phyloP scores from a whole-genome alignment of 148 eudicot species.

The Fagopyrum homotropicum region DNA sequence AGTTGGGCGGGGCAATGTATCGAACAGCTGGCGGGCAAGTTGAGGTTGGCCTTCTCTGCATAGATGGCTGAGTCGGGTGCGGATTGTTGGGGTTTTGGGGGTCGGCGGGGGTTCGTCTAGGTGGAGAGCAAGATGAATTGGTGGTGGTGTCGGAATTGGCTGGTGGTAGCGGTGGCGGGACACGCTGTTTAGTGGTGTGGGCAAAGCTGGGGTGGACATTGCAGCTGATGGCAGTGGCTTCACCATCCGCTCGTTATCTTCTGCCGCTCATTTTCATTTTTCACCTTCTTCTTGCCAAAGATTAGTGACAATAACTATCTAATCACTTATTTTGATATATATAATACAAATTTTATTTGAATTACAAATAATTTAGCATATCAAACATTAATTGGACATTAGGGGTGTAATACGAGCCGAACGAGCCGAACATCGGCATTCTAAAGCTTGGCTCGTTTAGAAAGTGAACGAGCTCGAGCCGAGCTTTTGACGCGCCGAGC shows the following conservation, averaged over 20 bases:
- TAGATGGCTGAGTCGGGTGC: conserved; percentile 58
- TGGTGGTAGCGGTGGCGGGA: conserved; percentile 21
- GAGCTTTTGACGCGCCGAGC: too few relatives aligned
- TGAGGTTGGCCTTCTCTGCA: conserved; percentile 57
- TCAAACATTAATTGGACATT: too few relatives aligned
- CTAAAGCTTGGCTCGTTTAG: too few relatives aligned
- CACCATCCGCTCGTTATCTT: conserved; percentile 12
- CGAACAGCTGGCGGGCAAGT: conserved; percentile 79
- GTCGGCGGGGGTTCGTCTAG: conserved; percentile 24
- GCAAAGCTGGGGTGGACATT: conserved; percentile 25
- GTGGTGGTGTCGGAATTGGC: background rate
- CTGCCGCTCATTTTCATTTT: background rate
- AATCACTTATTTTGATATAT: too few relatives aligned
- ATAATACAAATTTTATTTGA: too few relatives aligned
- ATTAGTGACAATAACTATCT: too few relatives aligned
- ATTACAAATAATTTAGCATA: too few relatives aligned
- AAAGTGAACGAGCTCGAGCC: too few relatives aligned
- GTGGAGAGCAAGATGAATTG: conserved; percentile 11
- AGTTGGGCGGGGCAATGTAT: conserved; percentile 64
- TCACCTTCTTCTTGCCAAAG: background rate
- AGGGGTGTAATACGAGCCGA: too few relatives aligned
- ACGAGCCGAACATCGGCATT: too few relatives aligned
- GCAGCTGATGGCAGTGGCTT: background rate
- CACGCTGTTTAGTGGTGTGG: conserved; percentile 15
- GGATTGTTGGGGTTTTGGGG: conserved; percentile 47